Conservation (phyloP, 306 rosid genomes). For the Senna tora region DNA sequence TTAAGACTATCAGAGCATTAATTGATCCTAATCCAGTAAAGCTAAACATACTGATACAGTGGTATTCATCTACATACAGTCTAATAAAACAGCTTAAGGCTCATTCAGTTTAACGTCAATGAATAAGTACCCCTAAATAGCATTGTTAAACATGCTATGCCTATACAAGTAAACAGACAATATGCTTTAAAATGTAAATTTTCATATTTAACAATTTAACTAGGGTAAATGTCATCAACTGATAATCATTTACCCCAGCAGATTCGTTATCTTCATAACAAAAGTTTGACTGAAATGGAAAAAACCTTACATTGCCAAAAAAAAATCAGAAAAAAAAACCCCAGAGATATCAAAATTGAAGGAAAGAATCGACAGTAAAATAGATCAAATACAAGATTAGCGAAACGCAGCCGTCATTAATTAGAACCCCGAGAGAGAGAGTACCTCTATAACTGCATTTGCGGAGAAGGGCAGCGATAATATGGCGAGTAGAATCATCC, state of each 20-base stretch:
- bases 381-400: background rate
- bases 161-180: background rate
- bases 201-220: background rate
- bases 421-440: background rate
- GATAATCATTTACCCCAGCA: background rate
- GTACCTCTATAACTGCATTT: constrained; percentile 76
- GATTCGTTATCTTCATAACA: background rate
- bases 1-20: background rate
- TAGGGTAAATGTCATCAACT: background rate
- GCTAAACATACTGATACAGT: no score
- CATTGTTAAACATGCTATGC: background rate
- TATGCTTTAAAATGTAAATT: background rate
- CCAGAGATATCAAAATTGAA: background rate
- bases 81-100: no score
- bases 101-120: no score
- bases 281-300: background rate
- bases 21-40: background rate
- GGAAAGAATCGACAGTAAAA: background rate
- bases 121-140: background rate
- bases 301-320: background rate
- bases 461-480: constrained; percentile 76
- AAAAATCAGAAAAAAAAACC: background rate
- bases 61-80: no score
- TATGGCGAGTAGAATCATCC: constrained; percentile 80
- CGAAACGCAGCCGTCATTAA: background rate